Percentiles rank a stretch among this genome's conserved stretches.
Evolutionary conservation across 1,284 basidiomycete genomes (phyloP).

Genomic region (Leccinum huronense): DNA sequence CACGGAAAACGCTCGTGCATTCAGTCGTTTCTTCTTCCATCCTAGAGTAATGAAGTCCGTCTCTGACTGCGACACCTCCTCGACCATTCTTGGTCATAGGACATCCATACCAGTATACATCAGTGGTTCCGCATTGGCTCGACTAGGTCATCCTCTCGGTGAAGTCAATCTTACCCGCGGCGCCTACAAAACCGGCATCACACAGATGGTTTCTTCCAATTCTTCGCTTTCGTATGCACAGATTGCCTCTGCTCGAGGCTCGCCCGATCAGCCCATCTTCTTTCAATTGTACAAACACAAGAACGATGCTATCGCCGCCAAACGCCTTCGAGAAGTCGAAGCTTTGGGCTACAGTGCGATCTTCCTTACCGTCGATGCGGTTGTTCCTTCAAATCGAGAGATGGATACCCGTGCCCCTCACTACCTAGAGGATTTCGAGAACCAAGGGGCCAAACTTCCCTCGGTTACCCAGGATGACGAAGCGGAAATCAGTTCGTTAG

Average conservation of each 20-base stretch:
- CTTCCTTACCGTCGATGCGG: constrained; percentile 89
- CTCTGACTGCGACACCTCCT: constrained; percentile 68
- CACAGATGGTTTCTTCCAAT: constrained; percentile 90
- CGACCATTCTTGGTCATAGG: constrained; percentile 71
- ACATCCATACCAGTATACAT: constrained; percentile 84
- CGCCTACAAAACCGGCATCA: constrained; percentile 67
- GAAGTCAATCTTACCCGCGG: constrained; percentile 84
- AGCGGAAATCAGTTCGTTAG: constrained; percentile 44
- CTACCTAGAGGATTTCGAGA: constrained; percentile 60
- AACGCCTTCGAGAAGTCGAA: constrained; percentile 73
- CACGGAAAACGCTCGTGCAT: constrained; percentile 69
- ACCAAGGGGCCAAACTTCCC: constrained; percentile 31
- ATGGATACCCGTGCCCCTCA: constrained; percentile 68
- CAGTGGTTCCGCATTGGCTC: constrained; percentile 85
- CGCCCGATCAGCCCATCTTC: constrained; percentile 69
- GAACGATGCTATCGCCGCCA: constrained; percentile 66
- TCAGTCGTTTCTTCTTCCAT: constrained; percentile 78
- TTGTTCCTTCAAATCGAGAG: constrained; percentile 85
- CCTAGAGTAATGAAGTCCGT: constrained; percentile 77
- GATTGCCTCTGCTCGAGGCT: constrained; percentile 60
- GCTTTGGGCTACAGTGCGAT: constrained; percentile 79
- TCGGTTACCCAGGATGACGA: constrained; percentile 31
- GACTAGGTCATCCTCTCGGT: constrained; percentile 83
- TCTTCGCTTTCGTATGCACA: constrained; percentile 76
- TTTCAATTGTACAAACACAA: constrained; percentile 88